phyloP scores from a whole-genome alignment of 805 yeast species.

The Clavispora vitiphila region DNA sequence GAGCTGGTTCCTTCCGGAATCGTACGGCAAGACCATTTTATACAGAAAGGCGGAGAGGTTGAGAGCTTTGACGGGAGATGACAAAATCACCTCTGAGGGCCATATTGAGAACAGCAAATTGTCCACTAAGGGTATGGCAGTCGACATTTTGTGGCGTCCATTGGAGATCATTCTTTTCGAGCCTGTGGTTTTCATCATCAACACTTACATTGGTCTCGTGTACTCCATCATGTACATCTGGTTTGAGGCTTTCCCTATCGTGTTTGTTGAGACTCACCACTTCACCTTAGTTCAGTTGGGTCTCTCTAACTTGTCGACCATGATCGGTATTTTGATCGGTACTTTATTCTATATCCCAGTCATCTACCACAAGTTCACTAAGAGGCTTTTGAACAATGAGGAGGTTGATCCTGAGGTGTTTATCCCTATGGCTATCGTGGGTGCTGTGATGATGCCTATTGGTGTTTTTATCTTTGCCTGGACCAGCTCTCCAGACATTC shows the following conservation, averaged over 20 bases:
- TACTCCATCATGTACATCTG: conserved; percentile 52
- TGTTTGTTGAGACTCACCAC: conserved; percentile 39
- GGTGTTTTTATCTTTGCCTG: conserved; percentile 21
- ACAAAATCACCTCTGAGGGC: conserved; percentile 37
- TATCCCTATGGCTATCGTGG: conserved; percentile 23
- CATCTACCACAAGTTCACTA: conserved; percentile 21
- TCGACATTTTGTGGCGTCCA: conserved; percentile 44
- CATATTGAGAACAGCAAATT: conserved; percentile 27
- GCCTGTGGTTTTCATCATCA: conserved; percentile 51
- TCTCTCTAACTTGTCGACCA: conserved; percentile 40
- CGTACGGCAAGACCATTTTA: conserved; percentile 41
- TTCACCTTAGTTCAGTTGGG: conserved; percentile 48
- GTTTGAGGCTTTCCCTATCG: conserved; percentile 61
- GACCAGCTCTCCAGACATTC: conserved; percentile 15
- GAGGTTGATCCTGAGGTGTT: conserved; percentile 39
- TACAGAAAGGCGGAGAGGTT: conserved; percentile 45
- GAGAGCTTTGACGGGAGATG: conserved; percentile 45
- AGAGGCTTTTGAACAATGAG: conserved; percentile 18
- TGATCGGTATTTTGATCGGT: conserved; percentile 43
- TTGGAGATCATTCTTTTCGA: conserved; percentile 45
- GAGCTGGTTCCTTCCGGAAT: conserved; percentile 44
- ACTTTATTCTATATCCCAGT: conserved; percentile 23
- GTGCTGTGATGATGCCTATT: conserved; percentile 18
- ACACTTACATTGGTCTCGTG: conserved; percentile 46
- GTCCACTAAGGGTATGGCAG: conserved; percentile 15